Evolutionary conservation across 108 stramenopile species (phyloP).

Genomic region (Hondaea fermentalgiana): DNA sequence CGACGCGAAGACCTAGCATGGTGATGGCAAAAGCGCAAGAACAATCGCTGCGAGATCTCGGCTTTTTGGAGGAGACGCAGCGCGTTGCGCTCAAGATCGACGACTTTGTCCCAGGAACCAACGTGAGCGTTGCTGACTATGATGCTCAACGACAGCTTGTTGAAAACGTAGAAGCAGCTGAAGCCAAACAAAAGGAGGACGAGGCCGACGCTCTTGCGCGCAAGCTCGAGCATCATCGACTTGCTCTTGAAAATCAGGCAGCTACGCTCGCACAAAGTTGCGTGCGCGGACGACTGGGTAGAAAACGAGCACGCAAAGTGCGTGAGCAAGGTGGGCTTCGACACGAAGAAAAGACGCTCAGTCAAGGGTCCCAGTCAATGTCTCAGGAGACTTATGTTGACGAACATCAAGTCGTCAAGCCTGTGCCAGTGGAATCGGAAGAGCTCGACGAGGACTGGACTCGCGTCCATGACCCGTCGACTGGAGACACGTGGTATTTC

Average conservation of each 20-base stretch:
- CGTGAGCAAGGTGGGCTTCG: neutral
- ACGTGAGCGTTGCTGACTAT: neutral
- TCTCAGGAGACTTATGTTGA: neutral
- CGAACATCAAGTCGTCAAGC: neutral
- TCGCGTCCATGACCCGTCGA: slow-evolving; percentile 39
- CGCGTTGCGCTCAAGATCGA: slow-evolving; percentile 17
- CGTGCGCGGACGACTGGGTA: slow-evolving; percentile 29
- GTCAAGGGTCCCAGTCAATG: neutral
- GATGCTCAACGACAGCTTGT: neutral
- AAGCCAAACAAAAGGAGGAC: neutral
- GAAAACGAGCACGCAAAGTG: neutral
- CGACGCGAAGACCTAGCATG: neutral
- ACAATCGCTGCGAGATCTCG: neutral
- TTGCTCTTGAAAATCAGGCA: slow-evolving; percentile 24
- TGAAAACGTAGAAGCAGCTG: neutral
- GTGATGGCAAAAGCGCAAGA: neutral
- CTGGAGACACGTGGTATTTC: slow-evolving; percentile 56
- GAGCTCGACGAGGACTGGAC: slow-evolving; percentile 25
- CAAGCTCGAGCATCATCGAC: neutral
- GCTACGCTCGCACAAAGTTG: slow-evolving; percentile 24
- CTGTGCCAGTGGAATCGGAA: slow-evolving; percentile 19
- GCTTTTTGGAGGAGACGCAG: neutral
- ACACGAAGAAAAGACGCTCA: neutral
- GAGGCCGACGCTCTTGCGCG: slow-evolving; percentile 17
- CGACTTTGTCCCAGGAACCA: slow-evolving; percentile 17